A percentile compares a stretch with the other conserved stretches of the same genome.
Conservation (phyloP, 441 rosid genomes). For the Adansonia rubrostipa region DNA sequence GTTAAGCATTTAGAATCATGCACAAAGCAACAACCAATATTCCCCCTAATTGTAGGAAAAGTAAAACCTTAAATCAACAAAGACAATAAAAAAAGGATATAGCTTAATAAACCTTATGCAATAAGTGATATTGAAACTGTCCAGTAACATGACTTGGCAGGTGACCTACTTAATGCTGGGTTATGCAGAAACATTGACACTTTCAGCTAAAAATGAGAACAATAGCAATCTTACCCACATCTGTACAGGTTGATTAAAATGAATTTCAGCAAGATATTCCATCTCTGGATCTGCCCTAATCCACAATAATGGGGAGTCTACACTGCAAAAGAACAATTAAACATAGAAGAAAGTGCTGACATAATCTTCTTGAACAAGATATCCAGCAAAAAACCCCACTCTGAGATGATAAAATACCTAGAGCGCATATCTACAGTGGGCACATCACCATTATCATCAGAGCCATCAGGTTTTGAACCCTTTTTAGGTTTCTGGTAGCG, state of each 20-base stretch:
- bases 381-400: background rate
- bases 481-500: conserved; percentile 94
- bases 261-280: conserved; percentile 97
- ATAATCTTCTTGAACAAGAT: conserved; percentile 29
- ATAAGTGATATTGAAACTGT: background rate
- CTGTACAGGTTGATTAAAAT: conserved; percentile 96
- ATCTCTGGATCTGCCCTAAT: conserved; percentile 98
- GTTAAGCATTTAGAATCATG: conserved; percentile 9
- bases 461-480: conserved; percentile 90
- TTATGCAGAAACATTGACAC: conserved; percentile 11
- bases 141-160: background rate
- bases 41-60: background rate
- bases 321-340: conserved; percentile 54
- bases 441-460: conserved; percentile 85
- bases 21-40: background rate
- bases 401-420: conserved; percentile 54
- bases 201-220: conserved; percentile 20
- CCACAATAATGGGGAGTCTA: conserved; percentile 95
- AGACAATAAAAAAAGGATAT: background rate
- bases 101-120: background rate
- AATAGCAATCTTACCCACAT: conserved; percentile 85
- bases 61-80: conserved; percentile 1
- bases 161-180: background rate
- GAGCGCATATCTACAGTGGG: conserved; percentile 68
- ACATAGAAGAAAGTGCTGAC: conserved; percentile 13